phyloP scores from a whole-genome alignment of 768 basidiomycete species.

The Xerocomellus intermedius region DNA sequence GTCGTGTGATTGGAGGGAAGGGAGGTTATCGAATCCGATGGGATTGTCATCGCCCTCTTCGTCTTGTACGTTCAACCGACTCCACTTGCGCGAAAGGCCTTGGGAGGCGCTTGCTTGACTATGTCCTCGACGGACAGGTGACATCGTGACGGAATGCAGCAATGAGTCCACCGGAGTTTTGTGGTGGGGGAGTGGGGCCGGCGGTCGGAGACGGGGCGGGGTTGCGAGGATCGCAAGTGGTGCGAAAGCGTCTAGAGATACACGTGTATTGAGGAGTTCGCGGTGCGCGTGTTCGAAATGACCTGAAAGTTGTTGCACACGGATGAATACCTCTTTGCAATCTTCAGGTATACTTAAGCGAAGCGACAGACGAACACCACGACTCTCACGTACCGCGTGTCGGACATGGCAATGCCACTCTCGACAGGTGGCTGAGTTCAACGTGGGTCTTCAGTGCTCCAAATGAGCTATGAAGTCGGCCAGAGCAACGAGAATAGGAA shows the following conservation, averaged over 20 bases:
- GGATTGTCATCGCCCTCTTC: slow-evolving; percentile 12
- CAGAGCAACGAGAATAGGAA: slow-evolving; percentile 27
- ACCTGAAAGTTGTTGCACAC: slow-evolving; percentile 22
- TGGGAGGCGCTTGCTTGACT: slow-evolving; percentile 15
- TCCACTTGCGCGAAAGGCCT: slow-evolving; percentile 32
- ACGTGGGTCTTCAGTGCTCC: slow-evolving; percentile 24
- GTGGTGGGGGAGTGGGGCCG: slow-evolving; percentile 14
- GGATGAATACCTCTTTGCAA: slow-evolving; percentile 26
- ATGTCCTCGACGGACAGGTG: slow-evolving; percentile 2
- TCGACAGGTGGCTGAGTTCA: slow-evolving; percentile 32
- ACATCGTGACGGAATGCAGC: slow-evolving; percentile 9
- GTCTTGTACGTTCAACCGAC: slow-evolving; percentile 26
- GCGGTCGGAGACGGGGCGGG: slow-evolving; percentile 18
- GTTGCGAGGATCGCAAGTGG: slow-evolving; percentile 18
- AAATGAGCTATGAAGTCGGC: slow-evolving; percentile 22
- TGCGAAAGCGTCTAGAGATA: slow-evolving; percentile 16
- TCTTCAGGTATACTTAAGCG: slow-evolving; percentile 17
- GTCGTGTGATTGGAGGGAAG: background rate
- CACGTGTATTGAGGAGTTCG: slow-evolving; percentile 15
- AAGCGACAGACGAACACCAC: background rate
- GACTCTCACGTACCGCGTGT: slow-evolving; percentile 18
- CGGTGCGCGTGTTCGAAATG: slow-evolving; percentile 26
- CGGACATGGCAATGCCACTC: slow-evolving; percentile 28
- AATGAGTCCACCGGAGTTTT: background rate
- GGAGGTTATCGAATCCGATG: slow-evolving; percentile 26